phyloP scores from a whole-genome alignment of 352 stramenopile genomes.

The Globisporangium cylindrosporum region DNA sequence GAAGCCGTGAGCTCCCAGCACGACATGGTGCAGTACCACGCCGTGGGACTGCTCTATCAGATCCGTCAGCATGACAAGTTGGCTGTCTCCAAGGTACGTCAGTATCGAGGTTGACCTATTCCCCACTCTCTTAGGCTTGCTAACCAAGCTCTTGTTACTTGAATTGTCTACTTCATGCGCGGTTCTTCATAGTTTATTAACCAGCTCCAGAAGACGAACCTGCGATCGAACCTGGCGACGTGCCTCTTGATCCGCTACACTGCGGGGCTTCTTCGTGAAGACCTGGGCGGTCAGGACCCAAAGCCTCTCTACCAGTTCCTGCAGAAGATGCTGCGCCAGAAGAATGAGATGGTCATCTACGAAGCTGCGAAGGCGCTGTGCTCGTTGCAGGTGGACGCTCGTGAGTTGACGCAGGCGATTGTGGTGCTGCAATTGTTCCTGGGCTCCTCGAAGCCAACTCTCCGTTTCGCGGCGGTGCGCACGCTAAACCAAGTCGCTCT shows the following conservation, averaged over 20 bases:
- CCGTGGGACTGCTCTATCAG: slow-evolving; percentile 97
- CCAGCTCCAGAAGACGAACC: slow-evolving; percentile 91
- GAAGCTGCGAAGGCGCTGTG: slow-evolving; percentile 97
- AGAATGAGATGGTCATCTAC: slow-evolving; percentile 99
- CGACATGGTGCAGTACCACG: slow-evolving; percentile 99
- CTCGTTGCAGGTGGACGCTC: slow-evolving; percentile 93
- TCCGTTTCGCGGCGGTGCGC: slow-evolving; percentile 96
- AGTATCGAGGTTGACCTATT: not conserved
- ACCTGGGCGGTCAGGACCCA: slow-evolving; percentile 77
- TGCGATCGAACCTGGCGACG: slow-evolving; percentile 93
- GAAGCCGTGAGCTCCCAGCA: slow-evolving; percentile 94
- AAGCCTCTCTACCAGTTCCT: slow-evolving; percentile 89
- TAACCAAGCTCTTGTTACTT: too few species aligned
- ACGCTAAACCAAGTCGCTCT: slow-evolving; percentile 93
- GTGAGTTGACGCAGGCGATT: slow-evolving; percentile 96
- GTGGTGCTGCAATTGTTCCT: slow-evolving; percentile 96
- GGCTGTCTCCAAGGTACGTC: slow-evolving; percentile 92
- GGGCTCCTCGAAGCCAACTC: slow-evolving; percentile 93
- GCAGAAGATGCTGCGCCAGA: slow-evolving; percentile 96
- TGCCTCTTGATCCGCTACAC: slow-evolving; percentile 98
- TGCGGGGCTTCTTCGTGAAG: slow-evolving; percentile 85
- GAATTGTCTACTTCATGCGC: too few species aligned
- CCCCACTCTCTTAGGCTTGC: too few species aligned
- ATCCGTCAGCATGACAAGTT: slow-evolving; percentile 98
- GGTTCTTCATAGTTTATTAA: slow-evolving; percentile 49